phyloP scores from a whole-genome alignment of 192 early-diverging fungal genomes.

The Backusella tarrabulga region DNA sequence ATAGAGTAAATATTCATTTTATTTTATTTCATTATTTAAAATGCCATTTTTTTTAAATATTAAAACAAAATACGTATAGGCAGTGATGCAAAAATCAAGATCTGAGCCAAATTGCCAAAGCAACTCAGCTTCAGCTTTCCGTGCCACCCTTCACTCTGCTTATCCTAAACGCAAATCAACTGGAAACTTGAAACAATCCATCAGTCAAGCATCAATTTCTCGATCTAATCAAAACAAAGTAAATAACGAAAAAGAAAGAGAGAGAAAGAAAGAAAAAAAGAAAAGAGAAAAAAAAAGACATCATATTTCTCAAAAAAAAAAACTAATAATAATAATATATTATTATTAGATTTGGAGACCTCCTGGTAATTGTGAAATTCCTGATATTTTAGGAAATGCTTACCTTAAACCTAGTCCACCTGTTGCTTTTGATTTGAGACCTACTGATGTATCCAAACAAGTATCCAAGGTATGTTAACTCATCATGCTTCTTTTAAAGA shows the following conservation, averaged over 20 bases:
- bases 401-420: conserved; percentile 30
- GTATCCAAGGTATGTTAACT: conserved; percentile 22
- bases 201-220: conserved; percentile 2
- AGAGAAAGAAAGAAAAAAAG: neutral
- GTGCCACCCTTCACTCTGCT: conserved; percentile 1
- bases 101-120: conserved; percentile 28
- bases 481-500: neutral
- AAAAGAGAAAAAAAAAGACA: neutral
- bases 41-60: neutral
- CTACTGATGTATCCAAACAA: conserved; percentile 26
- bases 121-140: neutral
- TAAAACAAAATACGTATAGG: neutral
- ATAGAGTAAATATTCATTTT: conserved; percentile 6
- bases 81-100: conserved; percentile 28
- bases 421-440: conserved; percentile 21
- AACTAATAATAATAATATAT: neutral
- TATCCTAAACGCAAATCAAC: conserved; percentile 33
- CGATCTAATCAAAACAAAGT: neutral
- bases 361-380: conserved; percentile 37
- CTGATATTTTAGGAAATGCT: conserved; percentile 38
- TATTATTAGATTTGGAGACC: conserved; percentile 29
- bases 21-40: neutral
- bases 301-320: conserved; percentile 1
- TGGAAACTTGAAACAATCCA: conserved; percentile 21
- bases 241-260: neutral